Evolutionary conservation across 306 rosid genomes (phyloP), one percentile per base, ranked within the genome.

Genomic region (Fragaria vesca): DNA sequence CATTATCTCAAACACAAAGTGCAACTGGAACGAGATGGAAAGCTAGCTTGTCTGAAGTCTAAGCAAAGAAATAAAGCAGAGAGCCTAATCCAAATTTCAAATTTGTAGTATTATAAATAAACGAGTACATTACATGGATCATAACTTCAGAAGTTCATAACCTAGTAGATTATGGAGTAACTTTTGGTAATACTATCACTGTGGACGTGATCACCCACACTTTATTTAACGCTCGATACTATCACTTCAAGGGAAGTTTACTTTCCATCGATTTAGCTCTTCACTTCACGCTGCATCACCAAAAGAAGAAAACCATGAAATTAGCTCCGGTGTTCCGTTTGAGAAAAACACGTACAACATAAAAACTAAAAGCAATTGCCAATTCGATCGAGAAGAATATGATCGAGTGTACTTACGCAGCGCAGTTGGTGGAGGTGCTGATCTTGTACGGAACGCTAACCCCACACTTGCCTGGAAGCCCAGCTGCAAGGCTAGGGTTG

Each of bases 381-480:
- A 30, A 13, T 43, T 43, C 8, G 42, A 15, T 13, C 10, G 68
- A 12, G 42, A 30, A 62, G n/a, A 18, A 21, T 7, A 57, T 12
- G 5, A 24, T 24, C 24, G 24, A 5, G 15, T 62, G 68, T 26
- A 17, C 40, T 12, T 83, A 83, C 86, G 3, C 65, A 13, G 46
- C 55, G 73, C 97, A 90, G 78, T 93, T 75, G 17, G 83, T 85
- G 58, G 42, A 38, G 65, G 94, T 86, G 87, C 91, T 89, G 75
- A 93, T 90, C 85, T 78, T 75, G 86, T 86, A 93, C 40, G 90
- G 93, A 76, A 90, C 36, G 48, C 67, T 71, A 6, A 93, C 85
- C 2, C 90, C 85, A 7, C 96, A 91, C 43, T 68, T 74, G 17
- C 11, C 43, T 0, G 91, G 93, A 43, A 84, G 86, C 32, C 78